phyloP scores from a whole-genome alignment of 108 stramenopile species.

The Ochromonas danica region DNA sequence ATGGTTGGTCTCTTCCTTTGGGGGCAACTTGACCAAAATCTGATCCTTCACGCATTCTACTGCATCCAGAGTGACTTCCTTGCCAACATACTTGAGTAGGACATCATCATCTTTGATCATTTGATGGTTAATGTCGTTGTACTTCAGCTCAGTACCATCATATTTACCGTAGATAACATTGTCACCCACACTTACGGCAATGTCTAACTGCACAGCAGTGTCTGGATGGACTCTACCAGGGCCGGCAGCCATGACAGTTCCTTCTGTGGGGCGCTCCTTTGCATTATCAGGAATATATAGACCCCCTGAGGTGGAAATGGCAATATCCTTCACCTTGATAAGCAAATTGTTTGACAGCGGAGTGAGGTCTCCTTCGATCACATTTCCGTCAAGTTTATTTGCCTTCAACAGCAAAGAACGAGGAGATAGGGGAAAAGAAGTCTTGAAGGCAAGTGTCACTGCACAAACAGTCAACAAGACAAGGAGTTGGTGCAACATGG shows the following conservation, averaged over 20 bases:
- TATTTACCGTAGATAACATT: conserved; percentile 81
- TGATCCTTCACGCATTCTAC: conserved; percentile 66
- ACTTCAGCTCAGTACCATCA: conserved; percentile 79
- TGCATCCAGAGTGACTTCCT: conserved; percentile 62
- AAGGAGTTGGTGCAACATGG: too few species aligned
- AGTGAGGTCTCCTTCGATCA: conserved; percentile 60
- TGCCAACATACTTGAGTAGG: conserved; percentile 73
- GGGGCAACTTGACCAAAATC: conserved; percentile 70
- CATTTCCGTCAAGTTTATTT: conserved; percentile 62
- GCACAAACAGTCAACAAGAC: too few species aligned
- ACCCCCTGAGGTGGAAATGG: conserved; percentile 70
- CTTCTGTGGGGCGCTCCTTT: conserved; percentile 74
- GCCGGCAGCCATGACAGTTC: conserved; percentile 67
- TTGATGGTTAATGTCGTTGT: conserved; percentile 68
- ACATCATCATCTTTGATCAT: conserved; percentile 80
- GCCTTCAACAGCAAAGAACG: background rate
- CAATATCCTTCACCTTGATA: conserved; percentile 63
- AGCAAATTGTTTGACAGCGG: conserved; percentile 78
- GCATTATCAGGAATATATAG: conserved; percentile 75
- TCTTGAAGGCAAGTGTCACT: too few species aligned
- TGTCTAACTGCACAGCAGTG: conserved; percentile 66
- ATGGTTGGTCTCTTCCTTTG: conserved; percentile 64
- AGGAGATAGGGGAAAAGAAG: too few species aligned
- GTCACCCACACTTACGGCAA: conserved; percentile 71
- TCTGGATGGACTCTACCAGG: conserved; percentile 74